Evolutionary conservation across 2,329 filamentous ascomycete genomes (phyloP), one percentile per base, ranked within the genome.

Genomic region (Colletotrichum camelliae): DNA sequence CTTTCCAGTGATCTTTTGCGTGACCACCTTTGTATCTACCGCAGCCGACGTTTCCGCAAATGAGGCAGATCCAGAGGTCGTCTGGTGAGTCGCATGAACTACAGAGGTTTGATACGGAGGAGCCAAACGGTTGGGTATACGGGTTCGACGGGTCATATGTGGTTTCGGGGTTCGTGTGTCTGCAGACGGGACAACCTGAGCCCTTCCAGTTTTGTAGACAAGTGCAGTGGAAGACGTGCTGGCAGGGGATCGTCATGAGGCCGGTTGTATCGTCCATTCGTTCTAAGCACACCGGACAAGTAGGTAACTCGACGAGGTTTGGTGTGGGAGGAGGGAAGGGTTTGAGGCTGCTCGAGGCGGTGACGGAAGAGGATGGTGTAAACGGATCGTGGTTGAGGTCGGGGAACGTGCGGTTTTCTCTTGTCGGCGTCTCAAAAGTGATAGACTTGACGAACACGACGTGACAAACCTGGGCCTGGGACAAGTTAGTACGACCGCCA

Each of bases 231-330:
- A 99, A 99, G 67, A 98, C 95, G 81, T 99, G 97, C 81, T 98
- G 96, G 82, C 97, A 99, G 35, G 97, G 93, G 55, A 98, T 98
- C 1, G 97, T 99, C 82, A 99, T 91, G 4, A 99, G 88, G 0
- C 97, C 97, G 0, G 96, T 97, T 1, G 96, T 98, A 83, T 98
- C 96, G 81, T 99, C 97, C 97, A 99, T 99, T 64, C 96, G 93
- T 84, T 99, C 97, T 7, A 99, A 90, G 79, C 97, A 99, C 12
- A 99, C 97, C 0, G 97, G 96, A 78, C 97, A 99, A 2, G 97
- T 98, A 3, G 97, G 97, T 15, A 99, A 88, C 85, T 99, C 97
- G 70, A 98, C 90, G 2, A 98, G 89, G 66, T 95, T 94, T 2
- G 96, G 94, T 1, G 96, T 98, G 3, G 90, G 91, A 4, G 88